phyloP scores from a whole-genome alignment of 495 filamentous ascomycete genomes.

The Bryoglossum gracile region DNA sequence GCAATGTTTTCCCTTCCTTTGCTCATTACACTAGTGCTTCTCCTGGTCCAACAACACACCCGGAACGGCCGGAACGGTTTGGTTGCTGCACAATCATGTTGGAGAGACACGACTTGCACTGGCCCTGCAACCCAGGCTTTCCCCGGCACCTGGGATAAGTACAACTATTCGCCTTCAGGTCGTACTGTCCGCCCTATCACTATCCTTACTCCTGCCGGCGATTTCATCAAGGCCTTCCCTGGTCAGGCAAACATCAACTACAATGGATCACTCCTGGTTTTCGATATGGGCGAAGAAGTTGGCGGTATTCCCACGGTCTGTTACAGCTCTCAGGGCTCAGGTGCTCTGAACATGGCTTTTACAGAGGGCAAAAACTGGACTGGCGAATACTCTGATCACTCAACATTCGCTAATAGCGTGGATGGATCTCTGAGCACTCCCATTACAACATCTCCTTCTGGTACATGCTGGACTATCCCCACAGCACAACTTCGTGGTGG shows the following conservation, averaged over 20 bases:
- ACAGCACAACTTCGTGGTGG: slow-evolving; percentile 47
- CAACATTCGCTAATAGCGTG: slow-evolving; percentile 42
- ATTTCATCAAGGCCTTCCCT: slow-evolving; percentile 24
- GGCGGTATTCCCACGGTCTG: slow-evolving; percentile 47
- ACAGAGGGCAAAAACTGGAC: slow-evolving; percentile 57
- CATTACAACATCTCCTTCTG: slow-evolving; percentile 35
- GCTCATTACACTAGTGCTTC: neutral
- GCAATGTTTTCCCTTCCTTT: neutral
- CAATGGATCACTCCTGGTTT: slow-evolving; percentile 43
- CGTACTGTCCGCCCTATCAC: slow-evolving; percentile 41
- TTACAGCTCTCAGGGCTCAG: slow-evolving; percentile 39
- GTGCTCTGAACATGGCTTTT: slow-evolving; percentile 51
- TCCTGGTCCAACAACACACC: neutral
- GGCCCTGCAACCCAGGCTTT: slow-evolving; percentile 44
- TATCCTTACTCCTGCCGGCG: neutral
- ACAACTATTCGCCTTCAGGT: slow-evolving; percentile 52
- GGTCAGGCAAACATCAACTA: slow-evolving; percentile 30
- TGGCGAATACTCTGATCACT: slow-evolving; percentile 50
- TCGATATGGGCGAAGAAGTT: slow-evolving; percentile 52
- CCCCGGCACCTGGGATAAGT: slow-evolving; percentile 50
- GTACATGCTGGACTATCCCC: slow-evolving; percentile 42
- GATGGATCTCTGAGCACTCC: slow-evolving; percentile 48
- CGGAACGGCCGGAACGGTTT: no score
- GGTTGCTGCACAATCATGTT: slow-evolving; percentile 33
- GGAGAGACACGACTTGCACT: slow-evolving; percentile 49